phyloP scores from a whole-genome alignment of 805 yeast genomes.

The Tanozyma kutaoensis region DNA sequence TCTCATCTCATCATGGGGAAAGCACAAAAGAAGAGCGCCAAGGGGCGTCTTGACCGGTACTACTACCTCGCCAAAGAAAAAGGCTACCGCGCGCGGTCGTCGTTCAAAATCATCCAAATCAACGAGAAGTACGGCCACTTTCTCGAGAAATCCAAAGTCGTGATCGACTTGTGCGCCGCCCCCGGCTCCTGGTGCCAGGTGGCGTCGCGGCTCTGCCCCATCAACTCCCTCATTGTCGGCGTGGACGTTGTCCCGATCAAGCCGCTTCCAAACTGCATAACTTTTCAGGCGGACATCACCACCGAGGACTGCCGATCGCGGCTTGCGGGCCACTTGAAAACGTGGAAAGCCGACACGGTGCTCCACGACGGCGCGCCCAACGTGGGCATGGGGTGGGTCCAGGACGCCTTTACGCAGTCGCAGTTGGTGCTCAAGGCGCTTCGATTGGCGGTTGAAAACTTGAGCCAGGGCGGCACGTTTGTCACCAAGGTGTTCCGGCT shows the following conservation, averaged over 20 bases:
- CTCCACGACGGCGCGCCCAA: slow-evolving; percentile 99
- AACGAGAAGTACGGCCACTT: slow-evolving; percentile 96
- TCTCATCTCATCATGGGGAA: slow-evolving; percentile 71
- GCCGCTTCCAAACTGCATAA: slow-evolving; percentile 86
- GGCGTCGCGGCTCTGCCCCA: slow-evolving; percentile 85
- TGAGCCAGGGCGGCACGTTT: slow-evolving; percentile 85
- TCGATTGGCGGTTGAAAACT: slow-evolving; percentile 86
- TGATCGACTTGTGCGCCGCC: slow-evolving; percentile 96
- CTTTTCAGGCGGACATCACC: slow-evolving; percentile 94
- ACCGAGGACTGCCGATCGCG: slow-evolving; percentile 95
- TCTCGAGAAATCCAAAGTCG: slow-evolving; percentile 86
- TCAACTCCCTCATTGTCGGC: slow-evolving; percentile 88
- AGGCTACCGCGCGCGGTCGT: slow-evolving; percentile 98
- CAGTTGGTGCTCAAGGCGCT: slow-evolving; percentile 90
- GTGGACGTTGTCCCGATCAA: slow-evolving; percentile 98
- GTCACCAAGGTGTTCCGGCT: slow-evolving; percentile 96
- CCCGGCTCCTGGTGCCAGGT: slow-evolving; percentile 99
- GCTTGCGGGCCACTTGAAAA: slow-evolving; percentile 89
- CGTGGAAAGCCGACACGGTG: slow-evolving; percentile 98
- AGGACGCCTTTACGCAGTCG: slow-evolving; percentile 97
- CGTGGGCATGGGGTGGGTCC: slow-evolving; percentile 99
- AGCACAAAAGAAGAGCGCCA: slow-evolving; percentile 87
- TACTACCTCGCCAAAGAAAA: slow-evolving; percentile 93
- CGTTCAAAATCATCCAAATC: slow-evolving; percentile 87
- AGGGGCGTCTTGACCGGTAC: slow-evolving; percentile 98